Evolutionary conservation across 108 stramenopile species (phyloP).

Genomic region (Nannochloropsis granulata): DNA sequence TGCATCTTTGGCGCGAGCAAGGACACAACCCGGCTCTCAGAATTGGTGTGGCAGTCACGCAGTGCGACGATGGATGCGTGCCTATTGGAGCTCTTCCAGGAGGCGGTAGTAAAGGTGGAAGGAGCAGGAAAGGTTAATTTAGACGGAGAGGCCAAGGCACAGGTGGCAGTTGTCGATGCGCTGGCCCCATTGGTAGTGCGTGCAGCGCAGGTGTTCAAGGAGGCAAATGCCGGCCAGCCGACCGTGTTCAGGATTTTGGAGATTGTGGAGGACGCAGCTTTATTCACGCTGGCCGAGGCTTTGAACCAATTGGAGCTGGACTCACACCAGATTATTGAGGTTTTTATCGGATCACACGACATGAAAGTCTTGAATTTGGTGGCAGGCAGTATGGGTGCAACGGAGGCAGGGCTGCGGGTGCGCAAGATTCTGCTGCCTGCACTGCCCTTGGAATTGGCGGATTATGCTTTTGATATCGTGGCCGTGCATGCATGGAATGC

Average conservation of each 20-base stretch:
- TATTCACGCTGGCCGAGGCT: neutral
- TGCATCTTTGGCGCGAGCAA: neutral
- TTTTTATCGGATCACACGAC: neutral
- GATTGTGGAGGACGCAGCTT: neutral
- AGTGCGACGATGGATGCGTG: neutral
- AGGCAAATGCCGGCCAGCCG: neutral
- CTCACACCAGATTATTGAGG: neutral
- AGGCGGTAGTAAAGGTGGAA: neutral
- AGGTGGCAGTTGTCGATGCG: neutral
- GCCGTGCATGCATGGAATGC: neutral
- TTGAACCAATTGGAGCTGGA: neutral
- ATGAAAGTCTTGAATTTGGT: neutral
- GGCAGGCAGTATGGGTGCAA: neutral
- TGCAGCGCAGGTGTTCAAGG: neutral
- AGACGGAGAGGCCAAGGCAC: neutral
- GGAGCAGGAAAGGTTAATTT: no score
- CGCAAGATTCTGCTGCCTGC: neutral
- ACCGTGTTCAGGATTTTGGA: neutral
- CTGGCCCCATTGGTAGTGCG: neutral
- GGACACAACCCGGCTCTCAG: neutral
- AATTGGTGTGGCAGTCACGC: neutral
- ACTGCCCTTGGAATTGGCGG: neutral
- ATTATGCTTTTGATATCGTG: neutral
- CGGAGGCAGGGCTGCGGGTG: neutral
- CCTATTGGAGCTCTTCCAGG: neutral